Conservation (phyloP, 305 asterid genomes). For the Solanum chacoense region DNA sequence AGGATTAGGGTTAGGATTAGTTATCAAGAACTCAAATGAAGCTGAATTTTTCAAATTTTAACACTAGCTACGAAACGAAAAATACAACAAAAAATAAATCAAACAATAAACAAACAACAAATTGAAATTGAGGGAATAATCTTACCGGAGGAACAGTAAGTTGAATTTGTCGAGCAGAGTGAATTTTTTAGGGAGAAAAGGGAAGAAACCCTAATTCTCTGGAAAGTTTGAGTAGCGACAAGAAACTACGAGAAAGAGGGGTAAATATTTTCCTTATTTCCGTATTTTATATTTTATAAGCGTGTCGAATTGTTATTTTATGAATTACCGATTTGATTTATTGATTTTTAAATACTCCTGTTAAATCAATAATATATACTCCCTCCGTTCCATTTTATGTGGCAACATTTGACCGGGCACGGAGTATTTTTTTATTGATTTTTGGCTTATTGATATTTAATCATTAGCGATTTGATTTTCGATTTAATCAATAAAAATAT, state of each 20-base stretch:
- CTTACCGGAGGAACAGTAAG: not conserved
- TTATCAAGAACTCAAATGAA: not conserved
- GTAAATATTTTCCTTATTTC: not conserved
- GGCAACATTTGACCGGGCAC: too few species aligned
- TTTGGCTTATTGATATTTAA: not conserved
- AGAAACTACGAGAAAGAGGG: not conserved
- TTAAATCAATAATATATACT: not conserved
- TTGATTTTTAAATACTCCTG: not conserved
- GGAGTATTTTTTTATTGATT: too few species aligned
- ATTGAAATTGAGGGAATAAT: not conserved
- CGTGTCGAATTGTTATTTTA: not conserved
- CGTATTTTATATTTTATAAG: not conserved
- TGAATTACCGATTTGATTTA: not conserved
- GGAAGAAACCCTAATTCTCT: not conserved
- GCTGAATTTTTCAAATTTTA: not conserved
- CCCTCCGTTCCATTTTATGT: too few species aligned
- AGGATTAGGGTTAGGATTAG: slow-evolving; percentile 17
- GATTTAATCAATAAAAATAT: not conserved
- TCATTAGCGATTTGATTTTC: rapidly evolving
- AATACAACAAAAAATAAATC: not conserved
- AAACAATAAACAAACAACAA: not conserved
- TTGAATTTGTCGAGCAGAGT: not conserved
- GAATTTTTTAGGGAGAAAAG: not conserved
- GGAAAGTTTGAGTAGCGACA: not conserved
- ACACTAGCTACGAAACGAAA: not conserved